These are phyloP conservation scores for Neonothopanus nambi DNA, from an alignment of 1,284 basidiomycete genomes.

Conservation along the genomic window DNA sequence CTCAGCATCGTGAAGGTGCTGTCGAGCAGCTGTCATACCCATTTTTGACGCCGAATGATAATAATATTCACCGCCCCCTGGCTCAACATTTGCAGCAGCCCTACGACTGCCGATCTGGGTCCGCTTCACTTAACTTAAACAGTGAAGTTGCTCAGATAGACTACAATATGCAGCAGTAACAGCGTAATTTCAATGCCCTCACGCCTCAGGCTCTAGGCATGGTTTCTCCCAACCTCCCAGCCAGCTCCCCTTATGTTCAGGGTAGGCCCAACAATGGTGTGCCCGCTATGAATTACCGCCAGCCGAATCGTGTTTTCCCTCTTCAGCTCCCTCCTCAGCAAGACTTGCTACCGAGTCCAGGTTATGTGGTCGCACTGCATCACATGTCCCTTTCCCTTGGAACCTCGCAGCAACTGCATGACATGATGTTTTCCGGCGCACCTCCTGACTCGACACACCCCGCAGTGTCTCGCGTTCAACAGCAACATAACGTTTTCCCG, in stretches of 20 bases:
- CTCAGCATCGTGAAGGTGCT: conserved; percentile 37
- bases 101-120: conserved; percentile 34
- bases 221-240: conserved; percentile 26
- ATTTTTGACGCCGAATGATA: conserved; percentile 53
- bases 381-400: conserved; percentile 65
- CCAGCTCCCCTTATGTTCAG: conserved; percentile 46
- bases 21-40: conserved; percentile 71
- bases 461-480: conserved; percentile 71
- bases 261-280: conserved; percentile 48
- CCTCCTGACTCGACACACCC: conserved; percentile 58
- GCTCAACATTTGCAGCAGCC: conserved; percentile 52
- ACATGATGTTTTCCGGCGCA: conserved; percentile 66
- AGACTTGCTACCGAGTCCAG: conserved; percentile 53
- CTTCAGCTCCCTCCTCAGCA: conserved; percentile 63
- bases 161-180: conserved; percentile 49
- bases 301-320: conserved; percentile 51
- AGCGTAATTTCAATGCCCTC: conserved; percentile 48
- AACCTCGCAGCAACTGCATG: conserved; percentile 72
- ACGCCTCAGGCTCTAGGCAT: conserved; percentile 30
- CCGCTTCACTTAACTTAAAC: conserved; percentile 33
- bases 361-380: conserved; percentile 46
- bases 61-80: conserved; percentile 43
- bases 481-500: conserved; percentile 71
- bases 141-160: conserved; percentile 57
- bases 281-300: conserved; percentile 53